Base-by-base conservation (phyloP, 768 basidiomycete genomes). In the Lactarius pseudohatsudake region DNA sequence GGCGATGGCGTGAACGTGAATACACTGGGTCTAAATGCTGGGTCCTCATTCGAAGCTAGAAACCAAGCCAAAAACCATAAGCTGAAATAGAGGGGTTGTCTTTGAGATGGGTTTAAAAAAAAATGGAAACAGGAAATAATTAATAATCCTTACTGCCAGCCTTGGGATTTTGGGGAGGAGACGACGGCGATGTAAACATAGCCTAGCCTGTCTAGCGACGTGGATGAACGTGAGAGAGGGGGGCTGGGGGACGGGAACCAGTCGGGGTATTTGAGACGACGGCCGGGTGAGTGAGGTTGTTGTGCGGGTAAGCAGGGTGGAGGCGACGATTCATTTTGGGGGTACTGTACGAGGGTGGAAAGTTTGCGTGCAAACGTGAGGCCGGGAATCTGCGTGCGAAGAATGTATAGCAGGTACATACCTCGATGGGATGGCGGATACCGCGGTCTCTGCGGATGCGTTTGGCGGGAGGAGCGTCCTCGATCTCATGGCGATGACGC, bases 1-100 rank as follows among this genome's bases (percentile, higher is more conserved):
- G 86, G 84, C n/a, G 90, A 87, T 30, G 86, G 84, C n/a, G 82
- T 81, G 83, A 94, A 94, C 18, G 85, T 91, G 77, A 94, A 94
- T 20, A 82, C 82, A 3, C 77, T 76, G 10, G 92, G 92, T 73
- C 88, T 92, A 32, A 32, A 32, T 32, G 0, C 6, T 32, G 32
- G 32, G 32, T 13, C 11, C 36, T 38, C 36, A 11, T 13, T 38
- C 36, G 36, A 38, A 13, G 36, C 36, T 11, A 11, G 36, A 11
- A 38, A 38, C 36, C 11, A 30, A 8, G 32, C 30, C 30, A 30
- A 30, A 30, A 30, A 30, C 30, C 30, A 30, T 30, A 11, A 36
- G 68, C 54, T 2, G 61, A 62, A 16, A 61, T 59, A n/a, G 65
- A 43, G 9, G 66, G 58, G 1, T 66, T 55, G 22, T 28, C 45